Base-by-base conservation (phyloP, 768 basidiomycete genomes). In the Pleurotus citrinopileatus region DNA sequence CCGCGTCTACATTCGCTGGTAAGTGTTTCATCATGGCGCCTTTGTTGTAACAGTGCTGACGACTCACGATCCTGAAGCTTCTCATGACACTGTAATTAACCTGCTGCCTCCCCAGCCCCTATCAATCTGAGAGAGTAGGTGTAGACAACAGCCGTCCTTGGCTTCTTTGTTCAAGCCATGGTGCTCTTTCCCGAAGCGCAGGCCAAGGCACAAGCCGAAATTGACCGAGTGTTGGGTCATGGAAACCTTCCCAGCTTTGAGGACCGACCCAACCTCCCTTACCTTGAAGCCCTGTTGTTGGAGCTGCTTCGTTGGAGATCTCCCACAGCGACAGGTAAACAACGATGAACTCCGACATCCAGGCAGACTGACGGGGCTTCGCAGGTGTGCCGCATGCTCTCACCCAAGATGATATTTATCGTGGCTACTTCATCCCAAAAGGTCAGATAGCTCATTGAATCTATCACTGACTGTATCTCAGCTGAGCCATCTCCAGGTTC, bases 361-460 rank as follows among this genome's bases (percentile, higher is more conserved):
- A 25, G 23, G 36, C n/a, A 38, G 15, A 13, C 53, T 15, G 29
- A 10, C 12, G 10, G 8, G 23, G 9, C 55, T 55, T 0, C 36
- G 46, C 50, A 64, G 68, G 65, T 3, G 53, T 69, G n/a, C 65
- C 68, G 4, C 72, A 72, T 45, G 57, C 61, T 13, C 56, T 62
- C 3, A 57, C 60, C n/a, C 60, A 70, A 29, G 73, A 76, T 52
- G 77, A 75, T 46, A 52, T 70, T 13, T 77, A 78, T 55, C 64
- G 71, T 6, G 71, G 70, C 8, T 68, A 67, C 44, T 59, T 67
- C 37, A 76, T 77, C 20, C 71, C 77, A 3, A 68, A 73, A 59
- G 78, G 75, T 57, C 66, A 3, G 37, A 26, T n/a, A 8, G 19
- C 34, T 15, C 47, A 15, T 56, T 45, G 25, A 19, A 42, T 7